A percentile compares a stretch with the other conserved stretches of the same genome.
Evolutionary conservation across 164 flowering plant genomes (phyloP).

Genomic region (Saururus chinensis): DNA sequence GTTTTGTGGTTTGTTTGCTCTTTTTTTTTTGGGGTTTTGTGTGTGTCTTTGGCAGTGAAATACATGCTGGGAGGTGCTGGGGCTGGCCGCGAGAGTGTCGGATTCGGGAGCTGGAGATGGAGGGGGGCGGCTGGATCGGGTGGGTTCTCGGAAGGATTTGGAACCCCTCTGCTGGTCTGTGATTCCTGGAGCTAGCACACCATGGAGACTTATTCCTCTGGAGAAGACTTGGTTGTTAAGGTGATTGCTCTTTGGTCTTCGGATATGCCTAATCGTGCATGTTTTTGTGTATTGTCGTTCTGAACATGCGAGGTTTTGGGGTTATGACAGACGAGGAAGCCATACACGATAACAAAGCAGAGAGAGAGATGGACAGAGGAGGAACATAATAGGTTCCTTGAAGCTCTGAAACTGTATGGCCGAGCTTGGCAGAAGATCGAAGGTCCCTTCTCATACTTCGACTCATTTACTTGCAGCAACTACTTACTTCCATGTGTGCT

Average conservation of each 20-base stretch:
- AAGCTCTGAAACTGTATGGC: slow-evolving; percentile 87
- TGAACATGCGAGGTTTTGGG: not conserved
- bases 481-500: not conserved
- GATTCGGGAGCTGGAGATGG: slow-evolving; percentile 17
- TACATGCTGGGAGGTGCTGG: slow-evolving; percentile 7
- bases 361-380: slow-evolving; percentile 97
- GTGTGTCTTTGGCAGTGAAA: slow-evolving; percentile 23
- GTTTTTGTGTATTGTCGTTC: not conserved
- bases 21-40: slow-evolving; percentile 10
- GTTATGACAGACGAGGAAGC: slow-evolving; percentile 69
- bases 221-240: slow-evolving; percentile 54
- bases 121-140: slow-evolving; percentile 5
- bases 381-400: slow-evolving; percentile 86
- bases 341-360: slow-evolving; percentile 87
- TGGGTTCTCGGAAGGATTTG: slow-evolving; percentile 24
- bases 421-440: slow-evolving; percentile 98
- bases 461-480: not conserved
- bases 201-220: slow-evolving; percentile 44
- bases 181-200: slow-evolving; percentile 6
- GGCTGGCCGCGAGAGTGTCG: slow-evolving; percentile 9
- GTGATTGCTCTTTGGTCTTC: slow-evolving; percentile 21
- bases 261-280: not conserved
- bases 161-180: slow-evolving; percentile 19
- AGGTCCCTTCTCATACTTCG: slow-evolving; percentile 31
- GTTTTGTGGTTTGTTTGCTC: slow-evolving; percentile 18